These are phyloP conservation scores for Volvox carteri DNA, from an alignment of 163 green algal genomes.

Conservation along the genomic window DNA sequence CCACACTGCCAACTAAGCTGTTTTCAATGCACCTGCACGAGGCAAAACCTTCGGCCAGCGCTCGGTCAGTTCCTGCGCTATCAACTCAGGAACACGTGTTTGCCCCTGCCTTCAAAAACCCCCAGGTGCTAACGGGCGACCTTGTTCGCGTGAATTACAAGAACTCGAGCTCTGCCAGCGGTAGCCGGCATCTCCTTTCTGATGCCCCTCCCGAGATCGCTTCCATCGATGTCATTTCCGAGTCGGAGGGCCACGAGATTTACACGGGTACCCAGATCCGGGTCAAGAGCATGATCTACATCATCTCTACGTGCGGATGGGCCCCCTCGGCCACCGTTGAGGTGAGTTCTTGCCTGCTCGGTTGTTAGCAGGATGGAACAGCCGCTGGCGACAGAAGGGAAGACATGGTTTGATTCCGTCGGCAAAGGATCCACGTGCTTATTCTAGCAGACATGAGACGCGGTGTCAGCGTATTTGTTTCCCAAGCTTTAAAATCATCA, in stretches of 20 bases:
- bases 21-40: no score
- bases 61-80: no score
- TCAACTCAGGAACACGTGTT: no score
- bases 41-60: no score
- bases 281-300: conserved; percentile 30
- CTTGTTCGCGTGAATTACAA: not conserved
- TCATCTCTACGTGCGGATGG: conserved; percentile 38
- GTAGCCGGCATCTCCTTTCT: not conserved
- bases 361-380: no score
- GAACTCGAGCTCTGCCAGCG: not conserved
- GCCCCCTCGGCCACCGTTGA: not conserved
- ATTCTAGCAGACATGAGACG: no score
- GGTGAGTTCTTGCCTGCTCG: not conserved
- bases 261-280: conserved; percentile 9
- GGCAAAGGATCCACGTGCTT: no score
- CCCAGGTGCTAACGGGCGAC: conserved; percentile 7
- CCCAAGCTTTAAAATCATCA: no score
- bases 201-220: not conserved
- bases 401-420: no score
- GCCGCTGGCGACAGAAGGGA: no score
- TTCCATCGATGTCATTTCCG: not conserved
- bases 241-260: conserved; percentile 2
- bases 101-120: not conserved
- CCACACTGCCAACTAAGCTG: no score
- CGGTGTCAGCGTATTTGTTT: no score